Percentiles rank a stretch among this genome's conserved stretches.
These are phyloP conservation scores for Neonectria coccinea DNA, from an alignment of 2,329 filamentous ascomycete species.

Conservation along the genomic window DNA sequence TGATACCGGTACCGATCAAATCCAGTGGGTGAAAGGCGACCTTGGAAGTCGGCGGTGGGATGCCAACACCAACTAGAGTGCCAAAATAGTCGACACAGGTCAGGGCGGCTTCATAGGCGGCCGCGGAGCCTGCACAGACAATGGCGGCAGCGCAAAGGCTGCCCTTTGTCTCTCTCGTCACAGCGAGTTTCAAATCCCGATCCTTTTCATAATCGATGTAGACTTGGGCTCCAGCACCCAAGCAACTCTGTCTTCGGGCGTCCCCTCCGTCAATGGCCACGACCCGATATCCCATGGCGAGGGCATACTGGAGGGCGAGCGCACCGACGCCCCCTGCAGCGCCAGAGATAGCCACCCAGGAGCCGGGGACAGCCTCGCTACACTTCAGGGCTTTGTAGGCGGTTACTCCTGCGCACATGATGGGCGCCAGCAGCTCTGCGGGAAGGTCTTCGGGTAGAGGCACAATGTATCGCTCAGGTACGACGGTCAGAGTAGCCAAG, in stretches of 20 bases:
- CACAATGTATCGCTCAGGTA: constrained; percentile 19
- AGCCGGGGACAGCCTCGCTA: constrained; percentile 10
- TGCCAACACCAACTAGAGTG: constrained; percentile 12
- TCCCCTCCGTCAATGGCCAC: constrained; percentile 22
- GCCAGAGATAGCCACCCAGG: constrained; percentile 22
- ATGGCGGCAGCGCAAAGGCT: constrained; percentile 11
- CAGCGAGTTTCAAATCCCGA: neutral
- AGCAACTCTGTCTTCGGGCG: neutral
- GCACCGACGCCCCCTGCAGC: constrained; percentile 20
- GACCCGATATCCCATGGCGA: constrained; percentile 25
- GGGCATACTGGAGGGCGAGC: constrained; percentile 19
- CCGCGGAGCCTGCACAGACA: constrained; percentile 7
- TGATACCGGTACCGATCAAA: constrained; percentile 21
- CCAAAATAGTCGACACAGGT: constrained; percentile 17
- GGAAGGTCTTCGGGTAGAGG: constrained; percentile 8
- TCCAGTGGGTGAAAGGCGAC: constrained; percentile 16
- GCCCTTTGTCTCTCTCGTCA: neutral
- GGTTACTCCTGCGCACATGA: constrained; percentile 23
- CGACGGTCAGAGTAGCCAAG: constrained; percentile 11
- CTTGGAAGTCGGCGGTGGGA: constrained; percentile 11
- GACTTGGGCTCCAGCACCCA: constrained; percentile 13
- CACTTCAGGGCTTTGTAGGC: constrained; percentile 27
- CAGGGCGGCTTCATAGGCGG: constrained; percentile 9
- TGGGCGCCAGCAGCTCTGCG: constrained; percentile 7
- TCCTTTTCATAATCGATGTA: constrained; percentile 21